Evolutionary conservation across 345 rosid genomes (phyloP), one percentile per base, ranked within the genome.

Genomic region (Brassica juncea): DNA sequence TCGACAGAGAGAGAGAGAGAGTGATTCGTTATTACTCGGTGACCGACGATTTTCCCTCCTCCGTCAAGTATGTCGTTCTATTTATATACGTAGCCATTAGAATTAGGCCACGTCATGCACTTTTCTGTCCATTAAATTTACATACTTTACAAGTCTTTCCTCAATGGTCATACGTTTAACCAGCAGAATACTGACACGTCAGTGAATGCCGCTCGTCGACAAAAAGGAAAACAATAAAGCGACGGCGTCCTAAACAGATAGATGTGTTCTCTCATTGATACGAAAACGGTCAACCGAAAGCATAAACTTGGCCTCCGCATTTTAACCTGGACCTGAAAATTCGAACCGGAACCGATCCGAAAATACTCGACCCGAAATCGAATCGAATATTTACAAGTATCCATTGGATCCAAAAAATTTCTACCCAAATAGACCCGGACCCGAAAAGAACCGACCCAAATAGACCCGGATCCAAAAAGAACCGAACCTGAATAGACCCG

Each of bases 41-140:
- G 37, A 59, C 16, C 37, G 75, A 72, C 65, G 70, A 6, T 14
- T 34, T 64, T 52, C 72, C 71, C 71, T 44, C n/a, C 28, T 6
- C 34, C 70, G 47, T 21, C 8, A 2, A 37, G 44, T 14, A 2
- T n/a, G 7, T 52, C 21, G 2, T n/a, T 52, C 8, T 52, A 15
- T 52, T n/a, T 52, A 52, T n/a, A 52, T 52, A n/a, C 21, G 19
- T n/a, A 27, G 35, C 75, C 83, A 64, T 31, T 19, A 69, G 79
- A 74, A 70, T 54, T 70, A 3, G 2, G 68, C 75, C 83, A 80
- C 83, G 83, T 80, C 54, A 70, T 31, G 23, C 0, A 0, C 2
- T 35, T 61, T 80, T 21, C 5, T 74, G 75, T 68, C 79, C 83
- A 74, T 63, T 55, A 80, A 55, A 79, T 79, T 66, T 79, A 6